Evolutionary conservation across 2,329 filamentous ascomycete genomes (phyloP).

Genomic region (Teratosphaeria gauchensis): DNA sequence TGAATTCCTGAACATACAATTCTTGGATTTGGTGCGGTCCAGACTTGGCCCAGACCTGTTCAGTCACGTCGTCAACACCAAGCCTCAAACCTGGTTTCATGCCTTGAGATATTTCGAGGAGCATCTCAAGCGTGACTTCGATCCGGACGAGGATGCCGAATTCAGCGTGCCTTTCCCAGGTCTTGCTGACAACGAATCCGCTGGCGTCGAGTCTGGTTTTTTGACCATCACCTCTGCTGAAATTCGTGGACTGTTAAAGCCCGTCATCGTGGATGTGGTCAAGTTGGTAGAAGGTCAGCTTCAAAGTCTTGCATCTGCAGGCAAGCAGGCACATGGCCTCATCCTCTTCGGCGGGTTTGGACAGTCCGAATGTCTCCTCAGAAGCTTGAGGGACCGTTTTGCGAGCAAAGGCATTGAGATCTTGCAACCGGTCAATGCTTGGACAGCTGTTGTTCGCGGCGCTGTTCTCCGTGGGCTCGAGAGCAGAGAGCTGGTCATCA

Average conservation of each 20-base stretch:
- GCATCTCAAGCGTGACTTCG: conserved; percentile 75
- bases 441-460: conserved; percentile 68
- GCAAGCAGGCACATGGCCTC: conserved; percentile 45
- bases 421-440: conserved; percentile 70
- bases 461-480: conserved; percentile 67
- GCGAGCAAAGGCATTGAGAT: conserved; percentile 54
- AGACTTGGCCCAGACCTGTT: conserved; percentile 55
- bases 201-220: conserved; percentile 64
- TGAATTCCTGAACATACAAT: conserved; percentile 66
- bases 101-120: conserved; percentile 69
- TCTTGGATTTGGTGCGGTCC: conserved; percentile 61
- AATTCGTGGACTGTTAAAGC: conserved; percentile 50
- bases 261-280: conserved; percentile 56
- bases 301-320: conserved; percentile 24
- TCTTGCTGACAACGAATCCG: conserved; percentile 62
- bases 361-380: conserved; percentile 59
- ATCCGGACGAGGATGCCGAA: conserved; percentile 53
- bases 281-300: conserved; percentile 37
- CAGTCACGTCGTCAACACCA: conserved; percentile 63
- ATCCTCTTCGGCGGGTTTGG: conserved; percentile 72
- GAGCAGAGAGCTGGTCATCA: conserved; percentile 62
- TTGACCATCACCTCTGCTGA: conserved; percentile 61
- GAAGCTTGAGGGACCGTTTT: conserved; percentile 58
- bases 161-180: conserved; percentile 69
- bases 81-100: conserved; percentile 61